Conservation (phyloP, 2,329 filamentous ascomycete species). For the Exophiala lecanii-corni region DNA sequence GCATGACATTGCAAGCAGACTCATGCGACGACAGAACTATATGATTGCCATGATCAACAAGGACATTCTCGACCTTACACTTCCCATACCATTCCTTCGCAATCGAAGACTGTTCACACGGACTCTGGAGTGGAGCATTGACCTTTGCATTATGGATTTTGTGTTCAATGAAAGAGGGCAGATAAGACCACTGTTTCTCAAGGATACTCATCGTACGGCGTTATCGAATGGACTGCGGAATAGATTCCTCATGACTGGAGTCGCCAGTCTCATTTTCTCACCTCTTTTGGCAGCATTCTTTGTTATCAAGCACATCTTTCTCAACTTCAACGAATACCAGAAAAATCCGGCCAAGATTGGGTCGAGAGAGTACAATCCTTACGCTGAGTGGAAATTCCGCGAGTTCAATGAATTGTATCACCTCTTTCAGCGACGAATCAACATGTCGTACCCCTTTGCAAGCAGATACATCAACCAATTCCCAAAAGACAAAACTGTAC, state of each 20-base stretch:
- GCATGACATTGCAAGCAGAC: slow-evolving; percentile 90
- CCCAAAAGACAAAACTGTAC: slow-evolving; percentile 88
- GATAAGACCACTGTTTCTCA: slow-evolving; percentile 79
- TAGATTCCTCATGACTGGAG: slow-evolving; percentile 75
- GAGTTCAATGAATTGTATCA: slow-evolving; percentile 97
- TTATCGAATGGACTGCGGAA: slow-evolving; percentile 73
- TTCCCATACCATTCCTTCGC: slow-evolving; percentile 78
- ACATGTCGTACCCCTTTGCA: slow-evolving; percentile 93
- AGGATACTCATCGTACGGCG: slow-evolving; percentile 71
- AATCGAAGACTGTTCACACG: slow-evolving; percentile 80
- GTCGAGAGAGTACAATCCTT: slow-evolving; percentile 84
- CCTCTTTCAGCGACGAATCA: slow-evolving; percentile 80
- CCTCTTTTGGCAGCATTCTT: slow-evolving; percentile 86
- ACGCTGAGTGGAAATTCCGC: slow-evolving; percentile 96
- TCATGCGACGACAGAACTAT: slow-evolving; percentile 97
- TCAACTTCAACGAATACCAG: slow-evolving; percentile 95
- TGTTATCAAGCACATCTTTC: slow-evolving; percentile 84
- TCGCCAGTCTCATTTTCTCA: slow-evolving; percentile 80
- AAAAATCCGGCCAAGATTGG: slow-evolving; percentile 84
- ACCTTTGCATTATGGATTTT: slow-evolving; percentile 86
- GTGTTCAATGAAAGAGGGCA: slow-evolving; percentile 88
- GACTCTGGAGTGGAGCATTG: slow-evolving; percentile 86
- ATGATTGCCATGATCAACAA: slow-evolving; percentile 97
- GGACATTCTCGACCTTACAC: slow-evolving; percentile 79
- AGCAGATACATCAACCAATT: slow-evolving; percentile 93